These are phyloP conservation scores for Fusarium vanettenii DNA, from an alignment of 2,329 filamentous ascomycete species.

Conservation along the genomic window DNA sequence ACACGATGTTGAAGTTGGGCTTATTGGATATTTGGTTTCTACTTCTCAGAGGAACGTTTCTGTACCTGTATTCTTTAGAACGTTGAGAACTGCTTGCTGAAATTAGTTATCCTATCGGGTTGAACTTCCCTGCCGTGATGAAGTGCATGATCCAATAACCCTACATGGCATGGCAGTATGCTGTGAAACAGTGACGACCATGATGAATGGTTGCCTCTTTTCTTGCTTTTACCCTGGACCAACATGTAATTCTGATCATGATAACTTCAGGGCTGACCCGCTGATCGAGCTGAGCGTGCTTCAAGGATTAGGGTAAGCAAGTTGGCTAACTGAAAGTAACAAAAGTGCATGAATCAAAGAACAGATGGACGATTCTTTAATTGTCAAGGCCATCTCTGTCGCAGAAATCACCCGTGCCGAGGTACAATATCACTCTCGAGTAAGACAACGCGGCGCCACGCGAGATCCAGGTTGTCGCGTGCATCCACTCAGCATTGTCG, in stretches of 20 bases:
- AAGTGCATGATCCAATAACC: not conserved
- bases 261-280: not conserved
- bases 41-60: not conserved
- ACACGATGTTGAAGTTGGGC: not conserved
- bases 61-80: not conserved
- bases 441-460: conserved; percentile 12
- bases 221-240: not conserved
- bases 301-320: not conserved
- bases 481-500: not conserved
- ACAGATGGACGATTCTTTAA: not conserved
- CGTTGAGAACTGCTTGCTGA: not conserved
- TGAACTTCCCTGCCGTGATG: not conserved
- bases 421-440: not conserved
- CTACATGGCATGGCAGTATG: not conserved
- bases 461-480: not conserved
- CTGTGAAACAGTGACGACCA: not conserved
- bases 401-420: not conserved
- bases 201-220: not conserved
- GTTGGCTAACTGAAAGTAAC: not conserved
- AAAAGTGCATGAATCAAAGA: not conserved
- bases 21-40: not conserved
- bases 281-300: not conserved
- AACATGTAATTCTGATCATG: not conserved
- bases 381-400: not conserved
- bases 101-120: not conserved